Conservation (phyloP, 495 filamentous ascomycete genomes). For the Hypoxylon subgilvum region DNA sequence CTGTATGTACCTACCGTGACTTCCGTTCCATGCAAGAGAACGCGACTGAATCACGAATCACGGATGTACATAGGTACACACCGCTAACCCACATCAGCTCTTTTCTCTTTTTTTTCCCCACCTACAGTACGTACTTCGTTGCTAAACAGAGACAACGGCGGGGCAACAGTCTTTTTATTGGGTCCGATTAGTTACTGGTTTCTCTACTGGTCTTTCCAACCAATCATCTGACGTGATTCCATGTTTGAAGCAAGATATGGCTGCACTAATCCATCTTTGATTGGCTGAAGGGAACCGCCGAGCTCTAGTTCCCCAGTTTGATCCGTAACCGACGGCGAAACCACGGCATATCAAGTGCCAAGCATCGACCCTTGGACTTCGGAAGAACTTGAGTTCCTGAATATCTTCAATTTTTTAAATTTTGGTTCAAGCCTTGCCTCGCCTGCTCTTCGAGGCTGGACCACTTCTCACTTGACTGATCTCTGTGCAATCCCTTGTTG, state of each 20-base stretch:
- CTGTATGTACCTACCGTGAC: no score
- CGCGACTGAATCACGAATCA: no score
- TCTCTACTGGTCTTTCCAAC: constrained; percentile 10
- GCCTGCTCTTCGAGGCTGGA: constrained; percentile 19
- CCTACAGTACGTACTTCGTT: constrained; percentile 34
- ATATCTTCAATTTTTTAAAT: constrained; percentile 40
- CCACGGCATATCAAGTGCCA: constrained; percentile 14
- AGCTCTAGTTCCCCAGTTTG: neutral
- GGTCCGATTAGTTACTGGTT: constrained; percentile 25
- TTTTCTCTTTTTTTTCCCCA: constrained; percentile 30
- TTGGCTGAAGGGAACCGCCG: neutral
- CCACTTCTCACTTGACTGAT: constrained; percentile 4
- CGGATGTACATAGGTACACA: no score
- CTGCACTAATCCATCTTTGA: constrained; percentile 19
- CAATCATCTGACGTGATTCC: constrained; percentile 45
- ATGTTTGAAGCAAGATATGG: constrained; percentile 14
- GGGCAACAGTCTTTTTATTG: constrained; percentile 55
- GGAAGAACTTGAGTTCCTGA: constrained; percentile 38
- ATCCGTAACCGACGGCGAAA: constrained; percentile 21
- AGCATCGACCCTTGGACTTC: constrained; percentile 17
- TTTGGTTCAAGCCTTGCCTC: constrained; percentile 4
- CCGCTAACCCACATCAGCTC: constrained; percentile 33
- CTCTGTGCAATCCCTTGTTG: constrained; percentile 10
- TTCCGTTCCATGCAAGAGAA: no score
- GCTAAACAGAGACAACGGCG: constrained; percentile 57